Conservation (phyloP, 1,139 yeast genomes). For the Hansenula lynferdii region DNA sequence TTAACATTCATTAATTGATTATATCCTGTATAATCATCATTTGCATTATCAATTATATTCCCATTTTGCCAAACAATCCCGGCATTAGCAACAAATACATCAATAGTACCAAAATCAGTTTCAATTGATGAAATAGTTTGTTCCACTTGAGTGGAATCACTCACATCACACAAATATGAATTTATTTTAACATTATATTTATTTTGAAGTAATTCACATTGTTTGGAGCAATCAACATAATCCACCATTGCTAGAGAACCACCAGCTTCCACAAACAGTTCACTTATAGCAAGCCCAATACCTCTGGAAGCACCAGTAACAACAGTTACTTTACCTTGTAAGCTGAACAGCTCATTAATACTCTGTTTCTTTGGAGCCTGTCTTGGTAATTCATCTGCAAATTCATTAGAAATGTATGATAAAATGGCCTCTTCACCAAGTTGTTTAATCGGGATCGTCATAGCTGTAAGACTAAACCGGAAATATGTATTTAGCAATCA, state of each 20-base stretch:
- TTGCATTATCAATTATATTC: constrained; percentile 49
- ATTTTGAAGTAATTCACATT: constrained; percentile 49
- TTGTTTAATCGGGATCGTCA: constrained; percentile 1
- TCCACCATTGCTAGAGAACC: constrained; percentile 83
- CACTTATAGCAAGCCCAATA: constrained; percentile 76
- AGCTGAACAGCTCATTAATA: constrained; percentile 59
- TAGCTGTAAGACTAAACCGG: neutral
- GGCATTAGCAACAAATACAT: constrained; percentile 81
- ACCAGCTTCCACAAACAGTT: constrained; percentile 80
- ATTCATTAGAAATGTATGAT: neutral
- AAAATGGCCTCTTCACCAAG: neutral
- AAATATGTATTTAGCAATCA: too few species aligned
- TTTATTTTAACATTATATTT: constrained; percentile 57
- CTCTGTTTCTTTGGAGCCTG: neutral
- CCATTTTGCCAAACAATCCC: constrained; percentile 84
- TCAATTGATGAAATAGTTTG: constrained; percentile 49
- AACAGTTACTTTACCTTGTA: constrained; percentile 75
- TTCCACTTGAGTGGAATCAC: constrained; percentile 51
- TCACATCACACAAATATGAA: constrained; percentile 66
- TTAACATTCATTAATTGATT: constrained; percentile 61
- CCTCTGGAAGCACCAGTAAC: constrained; percentile 83
- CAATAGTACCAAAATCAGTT: constrained; percentile 67
- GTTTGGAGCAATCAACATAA: constrained; percentile 52
- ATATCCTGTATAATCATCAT: constrained; percentile 47
- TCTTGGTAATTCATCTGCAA: neutral